Conservation (phyloP, 768 basidiomycete genomes). For the Rhizopogon vinicolor region DNA sequence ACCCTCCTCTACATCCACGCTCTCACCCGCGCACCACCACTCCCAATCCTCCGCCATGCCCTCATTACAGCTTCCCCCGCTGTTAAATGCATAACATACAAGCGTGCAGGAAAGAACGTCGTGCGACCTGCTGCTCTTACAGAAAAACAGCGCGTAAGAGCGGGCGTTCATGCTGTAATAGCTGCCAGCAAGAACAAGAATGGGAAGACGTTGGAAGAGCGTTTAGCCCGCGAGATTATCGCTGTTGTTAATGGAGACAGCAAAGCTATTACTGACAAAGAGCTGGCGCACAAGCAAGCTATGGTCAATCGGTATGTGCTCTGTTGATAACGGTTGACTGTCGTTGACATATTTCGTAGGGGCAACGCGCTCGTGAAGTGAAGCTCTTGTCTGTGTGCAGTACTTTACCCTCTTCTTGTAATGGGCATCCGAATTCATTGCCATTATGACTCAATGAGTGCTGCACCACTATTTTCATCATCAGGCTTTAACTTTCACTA, state of each 20-base stretch:
- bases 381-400: neutral
- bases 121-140: constrained; percentile 66
- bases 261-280: constrained; percentile 56
- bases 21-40: constrained; percentile 70
- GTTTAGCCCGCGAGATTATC: constrained; percentile 78
- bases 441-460: neutral
- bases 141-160: constrained; percentile 74
- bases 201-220: constrained; percentile 57
- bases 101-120: constrained; percentile 60
- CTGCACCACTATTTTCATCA: neutral
- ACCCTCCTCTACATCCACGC: constrained; percentile 71
- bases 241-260: constrained; percentile 61
- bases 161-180: constrained; percentile 70
- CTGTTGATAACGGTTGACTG: neutral
- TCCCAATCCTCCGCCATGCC: constrained; percentile 76
- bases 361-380: constrained; percentile 9
- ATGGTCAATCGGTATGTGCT: constrained; percentile 70
- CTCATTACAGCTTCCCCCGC: constrained; percentile 66
- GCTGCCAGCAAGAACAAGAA: constrained; percentile 51
- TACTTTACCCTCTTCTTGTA: neutral
- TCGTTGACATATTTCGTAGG: constrained; percentile 9
- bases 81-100: constrained; percentile 55
- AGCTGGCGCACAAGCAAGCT: constrained; percentile 59
- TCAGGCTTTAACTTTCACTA: no score
- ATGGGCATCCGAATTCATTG: neutral